A percentile compares a stretch with the other conserved stretches of the same genome.
Conservation (phyloP, 805 yeast species). For the Metschnikowia kunwiensis region DNA sequence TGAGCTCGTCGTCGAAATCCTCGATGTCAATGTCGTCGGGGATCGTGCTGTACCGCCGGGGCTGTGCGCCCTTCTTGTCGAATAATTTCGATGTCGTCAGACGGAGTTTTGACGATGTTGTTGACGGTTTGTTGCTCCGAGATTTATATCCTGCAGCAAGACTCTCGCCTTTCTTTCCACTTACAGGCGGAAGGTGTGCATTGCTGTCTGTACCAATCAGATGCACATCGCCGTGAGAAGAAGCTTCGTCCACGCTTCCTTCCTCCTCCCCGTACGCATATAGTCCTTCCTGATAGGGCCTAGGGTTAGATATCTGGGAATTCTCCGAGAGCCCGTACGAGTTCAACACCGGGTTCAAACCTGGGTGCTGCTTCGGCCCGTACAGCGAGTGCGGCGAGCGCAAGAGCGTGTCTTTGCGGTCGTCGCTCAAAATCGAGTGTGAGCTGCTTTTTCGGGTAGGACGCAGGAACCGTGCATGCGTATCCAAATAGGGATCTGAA, state of each 20-base stretch:
- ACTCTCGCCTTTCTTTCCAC: conserved; percentile 4
- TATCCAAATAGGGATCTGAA: conserved; percentile 26
- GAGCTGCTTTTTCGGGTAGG: conserved; percentile 14
- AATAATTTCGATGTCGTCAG: conserved; percentile 73
- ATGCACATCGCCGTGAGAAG: conserved; percentile 29
- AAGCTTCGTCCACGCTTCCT: conserved; percentile 27
- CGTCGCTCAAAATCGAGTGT: conserved; percentile 16
- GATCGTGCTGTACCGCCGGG: conserved; percentile 69
- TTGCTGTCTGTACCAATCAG: conserved; percentile 13
- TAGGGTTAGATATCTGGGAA: conserved; percentile 21
- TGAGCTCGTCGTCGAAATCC: conserved; percentile 52
- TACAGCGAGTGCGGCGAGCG: conserved; percentile 15
- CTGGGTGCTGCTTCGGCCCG: conserved; percentile 3
- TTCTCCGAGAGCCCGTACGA: conserved; percentile 9
- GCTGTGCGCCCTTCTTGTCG: conserved; percentile 68
- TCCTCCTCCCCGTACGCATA: conserved; percentile 29
- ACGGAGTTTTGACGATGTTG: conserved; percentile 43
- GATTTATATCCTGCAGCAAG: conserved; percentile 10
- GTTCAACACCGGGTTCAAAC: background rate
- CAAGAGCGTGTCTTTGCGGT: conserved; percentile 7
- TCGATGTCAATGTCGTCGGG: conserved; percentile 60
- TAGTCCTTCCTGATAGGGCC: conserved; percentile 26
- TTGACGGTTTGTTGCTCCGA: conserved; percentile 30
- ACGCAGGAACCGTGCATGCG: conserved; percentile 13
- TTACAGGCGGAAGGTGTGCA: conserved; percentile 2